Base-by-base conservation (phyloP, 75 land plant genomes). In the Cunninghamia lanceolata region DNA sequence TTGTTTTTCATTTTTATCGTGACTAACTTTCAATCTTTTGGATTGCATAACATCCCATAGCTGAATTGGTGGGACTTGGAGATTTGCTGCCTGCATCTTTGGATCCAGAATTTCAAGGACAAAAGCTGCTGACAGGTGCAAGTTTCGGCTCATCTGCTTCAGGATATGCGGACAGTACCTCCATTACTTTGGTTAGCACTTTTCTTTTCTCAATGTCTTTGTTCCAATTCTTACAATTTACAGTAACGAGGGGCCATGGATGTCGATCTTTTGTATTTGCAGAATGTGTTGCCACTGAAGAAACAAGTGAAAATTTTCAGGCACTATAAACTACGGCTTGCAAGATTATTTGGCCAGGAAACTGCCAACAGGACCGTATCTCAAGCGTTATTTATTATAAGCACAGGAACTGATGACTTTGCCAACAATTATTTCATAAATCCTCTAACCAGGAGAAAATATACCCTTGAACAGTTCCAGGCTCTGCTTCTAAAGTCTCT, bases 361-460 rank as follows among this genome's bases (percentile, higher is more conserved):
- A 91, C 71, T 28, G 99, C 91, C 0, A 66, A 63, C 16, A 59
- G 71, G 17, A 91, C 94, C 34, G 32, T 95, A 75, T 85, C 86
- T 14, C 89, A 89, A 47, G 92, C 88, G 30, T 85, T 97, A 25
- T 89, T 93, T 82, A 68, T 90, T 10, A 36, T 97, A 34, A 93
- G 95, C 89, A 88, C 94, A 10, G 99, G 98, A 8, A 85, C 87
- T 83, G 90, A 95, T 85, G 99, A 97, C 82, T 97, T 90, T 53
- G 77, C 93, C 30, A 15, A 93, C 89, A 95, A 93, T 70, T 97
- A 95, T 91, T 97, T 92, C 90, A 46, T 93, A 43, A 92, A 95
- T 86, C 96, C 99, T 50, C 76, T 84, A 1, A 89, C 93, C 30
- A 85, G 87, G 84, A 77, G 88, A n/a, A 5, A 11, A 30, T 92